phyloP scores from a whole-genome alignment of 371 early-diverging fungal species.

The Mucor circinelloides region DNA sequence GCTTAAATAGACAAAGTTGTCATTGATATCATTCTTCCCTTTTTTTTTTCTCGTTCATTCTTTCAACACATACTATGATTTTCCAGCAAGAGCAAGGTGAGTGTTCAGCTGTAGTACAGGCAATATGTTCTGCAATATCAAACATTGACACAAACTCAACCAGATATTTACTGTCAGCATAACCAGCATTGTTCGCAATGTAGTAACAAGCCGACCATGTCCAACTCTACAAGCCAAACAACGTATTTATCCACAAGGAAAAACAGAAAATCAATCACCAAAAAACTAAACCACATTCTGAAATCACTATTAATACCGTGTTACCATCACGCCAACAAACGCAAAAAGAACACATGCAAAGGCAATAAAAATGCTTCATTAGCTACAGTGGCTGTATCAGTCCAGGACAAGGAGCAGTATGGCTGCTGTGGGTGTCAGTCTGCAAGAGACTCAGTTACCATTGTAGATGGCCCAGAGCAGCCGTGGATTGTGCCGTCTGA shows the following conservation, averaged over 20 bases:
- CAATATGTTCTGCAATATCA: neutral
- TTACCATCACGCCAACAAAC: neutral
- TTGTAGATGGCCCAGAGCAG: neutral
- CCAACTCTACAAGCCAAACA: neutral
- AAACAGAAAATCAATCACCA: neutral
- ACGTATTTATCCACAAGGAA: neutral
- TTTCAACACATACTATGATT: neutral
- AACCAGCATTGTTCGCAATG: neutral
- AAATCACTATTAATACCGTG: neutral
- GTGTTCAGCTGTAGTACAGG: neutral
- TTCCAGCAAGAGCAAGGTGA: neutral
- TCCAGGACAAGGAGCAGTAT: neutral
- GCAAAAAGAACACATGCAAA: neutral
- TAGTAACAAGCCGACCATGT: neutral
- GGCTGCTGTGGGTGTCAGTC: neutral
- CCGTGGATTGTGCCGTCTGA: constrained; percentile 14
- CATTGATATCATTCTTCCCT: neutral
- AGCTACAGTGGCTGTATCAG: neutral
- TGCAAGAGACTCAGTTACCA: constrained; percentile 2
- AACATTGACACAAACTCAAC: neutral
- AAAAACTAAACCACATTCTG: neutral
- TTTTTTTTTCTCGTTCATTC: neutral
- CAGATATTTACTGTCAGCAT: neutral
- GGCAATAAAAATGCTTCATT: neutral
- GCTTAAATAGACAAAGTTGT: neutral